Conservation (phyloP, 805 yeast genomes). For the Pichia heedii region DNA sequence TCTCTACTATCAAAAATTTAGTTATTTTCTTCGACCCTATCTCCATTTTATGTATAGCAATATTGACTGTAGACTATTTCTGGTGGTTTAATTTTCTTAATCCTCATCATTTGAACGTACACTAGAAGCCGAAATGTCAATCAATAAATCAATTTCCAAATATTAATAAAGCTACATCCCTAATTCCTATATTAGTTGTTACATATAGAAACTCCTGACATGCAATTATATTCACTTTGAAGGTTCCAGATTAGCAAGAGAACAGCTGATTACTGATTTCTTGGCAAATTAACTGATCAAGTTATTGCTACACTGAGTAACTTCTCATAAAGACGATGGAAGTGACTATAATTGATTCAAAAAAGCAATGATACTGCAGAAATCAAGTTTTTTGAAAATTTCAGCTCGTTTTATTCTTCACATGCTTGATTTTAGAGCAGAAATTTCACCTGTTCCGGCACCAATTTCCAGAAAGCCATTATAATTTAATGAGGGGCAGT, state of each 20-base stretch:
- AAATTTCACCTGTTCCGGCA: constrained; percentile 32
- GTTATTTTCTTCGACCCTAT: too few species aligned
- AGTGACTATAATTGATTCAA: constrained; percentile 54
- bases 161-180: constrained; percentile 71
- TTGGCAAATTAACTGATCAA: constrained; percentile 54
- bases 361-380: constrained; percentile 33
- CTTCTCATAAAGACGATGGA: constrained; percentile 42
- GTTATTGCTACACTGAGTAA: constrained; percentile 43
- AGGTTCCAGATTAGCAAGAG: constrained; percentile 84
- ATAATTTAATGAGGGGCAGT: constrained; percentile 27
- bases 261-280: constrained; percentile 61
- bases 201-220: constrained; percentile 75
- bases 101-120: constrained; percentile 51
- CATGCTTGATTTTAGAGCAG: constrained; percentile 45
- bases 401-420: constrained; percentile 43
- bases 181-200: constrained; percentile 73
- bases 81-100: constrained; percentile 63
- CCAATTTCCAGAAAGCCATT: constrained; percentile 26
- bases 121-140: constrained; percentile 41
- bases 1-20: background rate
- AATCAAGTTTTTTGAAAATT: constrained; percentile 36
- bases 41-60: background rate
- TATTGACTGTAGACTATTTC: constrained; percentile 14
- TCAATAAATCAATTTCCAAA: constrained; percentile 82
- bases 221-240: constrained; percentile 63